These are phyloP conservation scores for Ustilago trichophora DNA, from an alignment of 1,284 basidiomycete genomes.

Conservation along the genomic window DNA sequence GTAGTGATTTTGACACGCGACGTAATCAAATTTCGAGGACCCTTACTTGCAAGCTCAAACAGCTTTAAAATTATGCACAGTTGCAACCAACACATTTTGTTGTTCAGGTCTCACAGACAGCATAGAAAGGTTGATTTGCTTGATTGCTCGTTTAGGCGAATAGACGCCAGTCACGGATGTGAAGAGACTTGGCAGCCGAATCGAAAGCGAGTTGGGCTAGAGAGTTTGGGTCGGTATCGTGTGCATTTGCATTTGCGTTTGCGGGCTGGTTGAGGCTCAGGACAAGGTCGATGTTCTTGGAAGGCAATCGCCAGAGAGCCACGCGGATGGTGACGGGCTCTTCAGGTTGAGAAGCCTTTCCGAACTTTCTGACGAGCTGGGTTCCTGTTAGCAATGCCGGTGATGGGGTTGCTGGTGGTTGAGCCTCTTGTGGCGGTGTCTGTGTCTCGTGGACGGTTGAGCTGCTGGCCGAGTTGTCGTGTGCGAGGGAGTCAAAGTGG, in stretches of 20 bases:
- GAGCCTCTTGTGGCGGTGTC: conserved; percentile 5
- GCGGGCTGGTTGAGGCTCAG: conserved; percentile 60
- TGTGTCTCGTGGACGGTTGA: conserved; percentile 70
- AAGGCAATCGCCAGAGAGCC: conserved; percentile 58
- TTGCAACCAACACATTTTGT: too few species aligned
- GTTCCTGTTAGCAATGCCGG: conserved; percentile 49
- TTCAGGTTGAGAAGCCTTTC: conserved; percentile 38
- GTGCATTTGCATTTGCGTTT: background rate
- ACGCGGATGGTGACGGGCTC: conserved; percentile 55
- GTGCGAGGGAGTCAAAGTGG: conserved; percentile 88
- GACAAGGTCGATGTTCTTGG: conserved; percentile 61
- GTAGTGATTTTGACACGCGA: too few species aligned
- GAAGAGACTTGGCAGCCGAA: conserved; percentile 17
- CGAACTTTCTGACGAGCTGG: conserved; percentile 61
- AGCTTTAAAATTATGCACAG: background rate
- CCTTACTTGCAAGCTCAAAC: background rate
- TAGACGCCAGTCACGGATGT: conserved; percentile 33
- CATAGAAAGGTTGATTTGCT: too few species aligned
- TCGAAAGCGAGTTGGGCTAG: conserved; percentile 28
- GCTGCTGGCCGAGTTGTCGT: conserved; percentile 83
- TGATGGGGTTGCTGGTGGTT: conserved; percentile 33
- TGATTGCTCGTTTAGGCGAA: conserved; percentile 16
- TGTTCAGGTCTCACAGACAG: too few species aligned
- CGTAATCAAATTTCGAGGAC: conserved; percentile 3
- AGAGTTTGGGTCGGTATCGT: background rate